phyloP scores from a whole-genome alignment of 108 stramenopile genomes.

The Cyclotella choctawhatcheeana region DNA sequence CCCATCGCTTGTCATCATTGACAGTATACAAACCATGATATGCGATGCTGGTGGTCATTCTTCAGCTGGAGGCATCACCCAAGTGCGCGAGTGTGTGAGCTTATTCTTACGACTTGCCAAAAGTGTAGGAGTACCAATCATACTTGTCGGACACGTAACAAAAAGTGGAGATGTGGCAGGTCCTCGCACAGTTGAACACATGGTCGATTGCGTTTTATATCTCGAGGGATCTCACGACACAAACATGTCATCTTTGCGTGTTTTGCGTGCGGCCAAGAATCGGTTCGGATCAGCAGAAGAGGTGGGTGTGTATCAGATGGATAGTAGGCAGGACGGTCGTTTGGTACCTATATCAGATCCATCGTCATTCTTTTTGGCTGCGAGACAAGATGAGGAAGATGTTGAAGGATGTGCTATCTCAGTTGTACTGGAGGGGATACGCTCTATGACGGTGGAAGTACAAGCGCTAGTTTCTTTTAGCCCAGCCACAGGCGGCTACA shows the following conservation, averaged over 20 bases:
- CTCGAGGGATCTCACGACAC: constrained; percentile 55
- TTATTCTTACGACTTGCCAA: constrained; percentile 91
- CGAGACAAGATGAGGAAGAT: constrained; percentile 61
- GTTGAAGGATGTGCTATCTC: constrained; percentile 89
- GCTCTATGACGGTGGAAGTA: constrained; percentile 85
- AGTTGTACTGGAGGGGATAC: constrained; percentile 87
- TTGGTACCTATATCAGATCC: constrained; percentile 85
- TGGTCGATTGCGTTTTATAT: constrained; percentile 95
- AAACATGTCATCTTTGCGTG: constrained; percentile 57
- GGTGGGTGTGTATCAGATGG: constrained; percentile 92
- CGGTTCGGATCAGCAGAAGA: constrained; percentile 90
- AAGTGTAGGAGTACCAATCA: constrained; percentile 83
- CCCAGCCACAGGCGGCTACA: constrained; percentile 42
- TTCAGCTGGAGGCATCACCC: constrained; percentile 84
- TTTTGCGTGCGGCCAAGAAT: constrained; percentile 88
- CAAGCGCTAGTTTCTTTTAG: constrained; percentile 61
- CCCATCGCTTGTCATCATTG: constrained; percentile 84
- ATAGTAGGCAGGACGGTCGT: constrained; percentile 53
- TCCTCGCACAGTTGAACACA: constrained; percentile 95
- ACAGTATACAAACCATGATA: constrained; percentile 95
- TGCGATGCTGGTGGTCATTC: constrained; percentile 67
- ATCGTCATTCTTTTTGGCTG: constrained; percentile 74
- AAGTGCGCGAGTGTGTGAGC: constrained; percentile 87
- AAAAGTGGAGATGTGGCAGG: constrained; percentile 94
- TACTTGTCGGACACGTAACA: constrained; percentile 95